Evolutionary conservation across 164 flowering plant genomes (phyloP).

Genomic region (Vitis rotundifolia): DNA sequence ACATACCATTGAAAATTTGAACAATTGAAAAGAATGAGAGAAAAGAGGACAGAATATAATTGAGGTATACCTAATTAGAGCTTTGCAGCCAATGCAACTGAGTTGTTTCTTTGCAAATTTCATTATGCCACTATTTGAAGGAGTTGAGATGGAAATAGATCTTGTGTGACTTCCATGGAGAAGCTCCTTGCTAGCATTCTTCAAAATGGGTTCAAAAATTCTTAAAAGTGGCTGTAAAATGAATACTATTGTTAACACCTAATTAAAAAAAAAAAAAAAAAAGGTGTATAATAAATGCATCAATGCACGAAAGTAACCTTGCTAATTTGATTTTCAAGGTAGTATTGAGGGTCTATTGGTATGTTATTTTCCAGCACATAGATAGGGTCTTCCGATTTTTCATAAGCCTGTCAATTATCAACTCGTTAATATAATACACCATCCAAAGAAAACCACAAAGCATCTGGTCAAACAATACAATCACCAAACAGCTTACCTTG

Average conservation of each 20-base stretch:
- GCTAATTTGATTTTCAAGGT: slow-evolving; percentile 92
- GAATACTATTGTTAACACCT: slow-evolving; percentile 7
- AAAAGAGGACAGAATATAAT: neutral
- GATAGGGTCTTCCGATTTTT: slow-evolving; percentile 96
- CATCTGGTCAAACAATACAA: too few species aligned
- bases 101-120: slow-evolving; percentile 92
- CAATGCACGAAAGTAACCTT: slow-evolving; percentile 50
- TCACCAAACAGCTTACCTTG: slow-evolving; percentile 58
- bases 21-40: neutral
- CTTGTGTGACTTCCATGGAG: slow-evolving; percentile 93
- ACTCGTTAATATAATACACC: slow-evolving; percentile 6
- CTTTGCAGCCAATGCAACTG: slow-evolving; percentile 91
- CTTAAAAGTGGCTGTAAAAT: slow-evolving; percentile 80
- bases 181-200: slow-evolving; percentile 92
- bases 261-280: slow-evolving; percentile 1
- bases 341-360: slow-evolving; percentile 92
- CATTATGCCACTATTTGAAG: slow-evolving; percentile 92
- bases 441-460: slow-evolving; percentile 1
- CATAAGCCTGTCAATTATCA: slow-evolving; percentile 76
- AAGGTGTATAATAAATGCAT: neutral
- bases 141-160: slow-evolving; percentile 92
- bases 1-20: neutral
- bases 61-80: slow-evolving; percentile 60
- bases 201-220: slow-evolving; percentile 94
- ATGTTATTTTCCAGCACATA: slow-evolving; percentile 94